Conservation (phyloP, 495 filamentous ascomycete genomes). For the Choiromyces venosus region DNA sequence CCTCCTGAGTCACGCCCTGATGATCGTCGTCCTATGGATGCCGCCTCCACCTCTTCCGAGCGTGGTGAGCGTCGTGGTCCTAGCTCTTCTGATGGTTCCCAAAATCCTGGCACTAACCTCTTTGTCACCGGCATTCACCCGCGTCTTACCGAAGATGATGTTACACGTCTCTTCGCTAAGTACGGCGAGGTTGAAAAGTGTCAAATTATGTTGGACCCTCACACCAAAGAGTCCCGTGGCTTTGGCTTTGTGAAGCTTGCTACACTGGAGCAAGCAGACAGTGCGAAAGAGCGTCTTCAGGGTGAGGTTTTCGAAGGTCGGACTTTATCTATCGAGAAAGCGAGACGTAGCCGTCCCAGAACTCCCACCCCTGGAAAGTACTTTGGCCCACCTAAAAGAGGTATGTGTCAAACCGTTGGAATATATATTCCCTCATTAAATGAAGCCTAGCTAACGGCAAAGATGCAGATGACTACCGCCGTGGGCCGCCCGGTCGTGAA, state of each 20-base stretch:
- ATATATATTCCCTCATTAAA: slow-evolving; percentile 6
- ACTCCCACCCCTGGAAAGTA: slow-evolving; percentile 98
- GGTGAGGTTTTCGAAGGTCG: slow-evolving; percentile 93
- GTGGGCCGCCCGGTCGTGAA: slow-evolving; percentile 49
- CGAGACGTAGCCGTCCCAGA: slow-evolving; percentile 84
- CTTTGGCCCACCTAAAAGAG: slow-evolving; percentile 96
- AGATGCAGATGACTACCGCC: slow-evolving; percentile 54
- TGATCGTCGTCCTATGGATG: slow-evolving; percentile 45
- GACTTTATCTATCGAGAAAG: slow-evolving; percentile 98
- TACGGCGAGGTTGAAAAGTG: slow-evolving; percentile 98
- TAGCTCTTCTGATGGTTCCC: slow-evolving; percentile 66
- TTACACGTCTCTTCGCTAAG: slow-evolving; percentile 94
- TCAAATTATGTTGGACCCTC: slow-evolving; percentile 98
- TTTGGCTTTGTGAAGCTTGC: slow-evolving; percentile 99
- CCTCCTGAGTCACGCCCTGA: slow-evolving; percentile 42
- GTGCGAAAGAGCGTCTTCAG: slow-evolving; percentile 91
- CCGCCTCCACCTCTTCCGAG: slow-evolving; percentile 47
- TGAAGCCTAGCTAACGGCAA: slow-evolving; percentile 36
- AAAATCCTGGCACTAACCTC: slow-evolving; percentile 93
- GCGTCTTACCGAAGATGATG: slow-evolving; percentile 81
- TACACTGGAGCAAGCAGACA: slow-evolving; percentile 85
- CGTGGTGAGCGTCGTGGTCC: slow-evolving; percentile 63
- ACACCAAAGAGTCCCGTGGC: slow-evolving; percentile 95
- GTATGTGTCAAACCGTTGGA: slow-evolving; percentile 51
- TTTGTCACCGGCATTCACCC: slow-evolving; percentile 99